A percentile compares a stretch with the other conserved stretches of the same genome.
These are phyloP conservation scores for Tetracladium marchalianum DNA, from an alignment of 495 filamentous ascomycete genomes.

Conservation along the genomic window DNA sequence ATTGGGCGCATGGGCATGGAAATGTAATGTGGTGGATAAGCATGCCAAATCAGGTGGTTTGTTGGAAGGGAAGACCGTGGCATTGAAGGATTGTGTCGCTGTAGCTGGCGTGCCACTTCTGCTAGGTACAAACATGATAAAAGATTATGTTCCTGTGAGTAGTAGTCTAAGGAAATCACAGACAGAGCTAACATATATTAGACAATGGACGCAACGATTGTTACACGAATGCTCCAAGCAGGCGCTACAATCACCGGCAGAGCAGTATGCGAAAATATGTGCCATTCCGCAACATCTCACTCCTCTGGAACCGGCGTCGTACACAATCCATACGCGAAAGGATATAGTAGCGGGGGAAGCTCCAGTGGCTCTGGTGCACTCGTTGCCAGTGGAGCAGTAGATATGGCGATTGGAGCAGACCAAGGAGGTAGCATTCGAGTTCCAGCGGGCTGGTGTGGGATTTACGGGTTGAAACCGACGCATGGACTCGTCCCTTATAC, in stretches of 20 bases:
- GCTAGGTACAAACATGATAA: constrained; percentile 16
- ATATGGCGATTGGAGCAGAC: constrained; percentile 42
- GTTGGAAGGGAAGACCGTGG: constrained; percentile 13
- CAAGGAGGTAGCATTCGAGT: constrained; percentile 44
- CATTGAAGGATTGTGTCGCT: constrained; percentile 19
- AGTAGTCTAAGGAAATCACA: constrained; percentile 20
- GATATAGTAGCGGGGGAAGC: constrained; percentile 40
- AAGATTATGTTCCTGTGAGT: constrained; percentile 27
- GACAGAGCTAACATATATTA: no score
- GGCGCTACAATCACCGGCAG: constrained; percentile 33
- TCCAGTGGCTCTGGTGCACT: constrained; percentile 36
- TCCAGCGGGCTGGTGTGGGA: constrained; percentile 31
- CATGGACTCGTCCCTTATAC: constrained; percentile 39
- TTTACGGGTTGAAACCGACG: constrained; percentile 31
- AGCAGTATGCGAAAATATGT: constrained; percentile 35
- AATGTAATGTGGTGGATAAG: constrained; percentile 17
- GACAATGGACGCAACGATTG: constrained; percentile 33
- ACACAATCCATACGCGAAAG: constrained; percentile 28
- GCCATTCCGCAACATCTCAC: constrained; percentile 28
- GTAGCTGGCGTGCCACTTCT: constrained; percentile 17
- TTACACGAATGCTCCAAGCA: constrained; percentile 37
- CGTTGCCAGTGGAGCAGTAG: constrained; percentile 30
- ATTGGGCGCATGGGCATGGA: constrained; percentile 30
- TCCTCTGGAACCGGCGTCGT: constrained; percentile 33
- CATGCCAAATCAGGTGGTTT: constrained; percentile 8